Conservation (phyloP, 345 rosid species). For the Brassica carinata region DNA sequence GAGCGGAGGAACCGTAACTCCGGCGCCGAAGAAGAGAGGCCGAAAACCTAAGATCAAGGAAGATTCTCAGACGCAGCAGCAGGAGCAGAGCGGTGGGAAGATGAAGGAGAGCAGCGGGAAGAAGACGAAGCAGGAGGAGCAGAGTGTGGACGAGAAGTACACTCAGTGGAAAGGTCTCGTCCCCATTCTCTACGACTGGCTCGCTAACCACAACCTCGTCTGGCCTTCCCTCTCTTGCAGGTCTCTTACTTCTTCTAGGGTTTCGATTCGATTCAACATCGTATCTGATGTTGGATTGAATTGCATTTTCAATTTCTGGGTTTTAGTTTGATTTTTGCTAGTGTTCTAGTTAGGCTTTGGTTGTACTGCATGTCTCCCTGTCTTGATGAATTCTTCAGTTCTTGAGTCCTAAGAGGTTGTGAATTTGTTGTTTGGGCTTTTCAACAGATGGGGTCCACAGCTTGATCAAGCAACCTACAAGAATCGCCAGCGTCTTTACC, state of each 20-base stretch:
- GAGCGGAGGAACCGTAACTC: constrained; percentile 27
- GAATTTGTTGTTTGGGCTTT: constrained; percentile 19
- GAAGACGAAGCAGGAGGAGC: constrained; percentile 52
- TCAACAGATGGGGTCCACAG: constrained; percentile 84
- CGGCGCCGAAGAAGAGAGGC: constrained; percentile 79
- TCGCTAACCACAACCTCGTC: constrained; percentile 96
- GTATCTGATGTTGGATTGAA: neutral
- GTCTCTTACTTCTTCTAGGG: constrained; percentile 48
- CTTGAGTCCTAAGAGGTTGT: constrained; percentile 14
- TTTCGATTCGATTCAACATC: constrained; percentile 5
- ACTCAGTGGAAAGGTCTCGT: constrained; percentile 93
- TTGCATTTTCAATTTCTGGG: constrained; percentile 13
- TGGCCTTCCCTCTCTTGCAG: constrained; percentile 99
- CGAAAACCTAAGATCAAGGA: constrained; percentile 89
- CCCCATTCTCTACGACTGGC: constrained; percentile 98
- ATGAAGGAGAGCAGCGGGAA: constrained; percentile 33
- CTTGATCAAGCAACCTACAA: constrained; percentile 79
- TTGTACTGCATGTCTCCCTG: too few relatives aligned
- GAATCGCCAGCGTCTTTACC: constrained; percentile 86
- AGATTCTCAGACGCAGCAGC: constrained; percentile 53
- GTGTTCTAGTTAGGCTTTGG: neutral
- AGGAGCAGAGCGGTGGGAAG: constrained; percentile 38
- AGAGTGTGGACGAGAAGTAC: constrained; percentile 80
- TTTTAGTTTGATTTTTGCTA: neutral
- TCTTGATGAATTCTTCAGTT: constrained; percentile 1